Evolutionary conservation across 1,284 basidiomycete species (phyloP), one percentile per base, ranked within the genome.

Genomic region (Pulchroboletus neoregius): DNA sequence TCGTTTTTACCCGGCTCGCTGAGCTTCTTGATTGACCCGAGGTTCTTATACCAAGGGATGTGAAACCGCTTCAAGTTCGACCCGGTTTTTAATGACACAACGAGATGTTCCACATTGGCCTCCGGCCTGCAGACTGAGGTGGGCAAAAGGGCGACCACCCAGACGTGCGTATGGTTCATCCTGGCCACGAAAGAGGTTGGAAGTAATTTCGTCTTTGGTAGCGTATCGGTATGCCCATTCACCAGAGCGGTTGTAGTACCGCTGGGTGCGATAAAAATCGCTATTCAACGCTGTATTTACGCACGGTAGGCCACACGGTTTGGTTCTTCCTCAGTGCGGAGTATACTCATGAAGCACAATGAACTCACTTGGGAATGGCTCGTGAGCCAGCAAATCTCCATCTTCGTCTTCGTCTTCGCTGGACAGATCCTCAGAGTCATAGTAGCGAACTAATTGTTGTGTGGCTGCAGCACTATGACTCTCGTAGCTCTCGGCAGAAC

Each of bases 201-300:
- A 52, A 12, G 39, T 51, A 4, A 68, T 61, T 41, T 64, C 62
- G 16, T 67, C 50, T 22, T 54, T 40, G 23, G 62, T 67, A 20
- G 62, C 54, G 26, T 64, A 67, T 41, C 62, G 65, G 50, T 68
- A 67, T 26, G 22, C 39, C 66, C 66, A 64, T 20, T 48, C 48
- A 7, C 39, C 39, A 18, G 52, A 39, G 32, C 6, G 11, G 32
- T 50, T 23, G 22, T 35, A 10, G 2, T 34, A n/a, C 18, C 36
- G 43, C 20, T 58, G 28, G 12, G 28, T 30, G 37, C 15, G 16
- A 27, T 67, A 68, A 40, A 51, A 67, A 3, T 22, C 31, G 31
- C 24, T 20, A n/a, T 63, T 67, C 36, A 62, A 27, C 3, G 32
- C 65, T 63, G 37, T 5, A 6, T 37, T 27, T 38, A 16, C 28